Evolutionary conservation across 2,329 filamentous ascomycete genomes (phyloP), one percentile per base, ranked within the genome.

Genomic region (Pyricularia sp.): DNA sequence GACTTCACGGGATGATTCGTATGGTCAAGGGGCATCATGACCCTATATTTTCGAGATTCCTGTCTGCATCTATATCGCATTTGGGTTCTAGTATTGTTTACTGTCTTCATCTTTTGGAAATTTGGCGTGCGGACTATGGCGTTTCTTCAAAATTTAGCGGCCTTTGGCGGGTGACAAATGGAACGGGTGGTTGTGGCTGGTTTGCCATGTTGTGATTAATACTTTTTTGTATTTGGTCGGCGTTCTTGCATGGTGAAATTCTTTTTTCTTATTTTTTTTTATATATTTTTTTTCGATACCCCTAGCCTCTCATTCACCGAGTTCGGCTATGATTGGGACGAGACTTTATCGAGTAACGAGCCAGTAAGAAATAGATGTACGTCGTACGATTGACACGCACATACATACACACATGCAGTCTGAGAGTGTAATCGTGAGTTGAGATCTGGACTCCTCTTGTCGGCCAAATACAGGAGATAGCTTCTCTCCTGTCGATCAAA

Each of bases 1-100:
- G 69, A 70, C 62, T 69, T 68, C 33, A 70, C 69, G 22, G 69
- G 69, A 12, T 70, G 64, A 62, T 31, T 12, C 31, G n/a, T 64
- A 35, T 59, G 3, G 6, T 28, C 26, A 16, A 12, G 55, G 8
- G 24, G 55, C 55, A 28, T 26, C 4, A 1, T 28, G 1, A 8
- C 10, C 24, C 12, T 30, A 8, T 31, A 10, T 16, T 16, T 16
- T 13, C 30, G 30, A 26, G 55, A 13, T 59, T 59, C 24, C 28
- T 24, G 30, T 19, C 55, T 59, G 55, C 55, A 59, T 59, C 30
- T 59, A 59, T 59, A 59, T 19, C 5, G 55, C 40, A 49, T 49
- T 49, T n/a, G 19, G 16, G 3, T 19, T 49, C 35, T 49, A 49
- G 40, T 49, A 49, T 49, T 49, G 6, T 44, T 49, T 49, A 19